Conservation (phyloP, 805 yeast species). For the Saccharomyces jurei region DNA sequence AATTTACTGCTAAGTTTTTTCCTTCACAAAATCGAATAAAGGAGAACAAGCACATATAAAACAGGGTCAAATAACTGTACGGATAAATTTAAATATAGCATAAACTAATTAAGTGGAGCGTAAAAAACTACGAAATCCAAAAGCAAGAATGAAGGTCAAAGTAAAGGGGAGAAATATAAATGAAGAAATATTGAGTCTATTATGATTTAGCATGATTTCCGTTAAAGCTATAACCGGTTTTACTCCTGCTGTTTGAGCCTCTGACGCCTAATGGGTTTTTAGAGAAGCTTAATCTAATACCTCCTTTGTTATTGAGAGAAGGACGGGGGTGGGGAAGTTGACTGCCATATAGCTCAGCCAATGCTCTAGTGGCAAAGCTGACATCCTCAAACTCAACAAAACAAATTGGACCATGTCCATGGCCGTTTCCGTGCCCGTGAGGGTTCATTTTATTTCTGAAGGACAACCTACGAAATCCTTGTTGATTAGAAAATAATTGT, state of each 20-base stretch:
- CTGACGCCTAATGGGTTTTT: constrained; percentile 96
- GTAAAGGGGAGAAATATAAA: background rate
- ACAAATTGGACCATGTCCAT: constrained; percentile 88
- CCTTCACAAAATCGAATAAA: background rate
- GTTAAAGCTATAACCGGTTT: constrained; percentile 11
- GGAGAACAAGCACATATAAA: background rate
- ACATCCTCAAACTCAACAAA: constrained; percentile 96
- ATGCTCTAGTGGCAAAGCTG: constrained; percentile 78
- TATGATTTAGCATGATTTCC: background rate
- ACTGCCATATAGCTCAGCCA: constrained; percentile 85
- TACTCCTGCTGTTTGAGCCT: constrained; percentile 45
- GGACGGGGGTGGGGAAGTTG: constrained; percentile 72
- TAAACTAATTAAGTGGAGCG: background rate
- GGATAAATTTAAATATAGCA: background rate
- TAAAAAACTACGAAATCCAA: background rate
- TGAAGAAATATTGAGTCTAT: background rate
- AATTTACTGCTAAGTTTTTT: background rate
- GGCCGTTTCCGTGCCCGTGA: constrained; percentile 34
- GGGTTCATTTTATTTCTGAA: constrained; percentile 61
- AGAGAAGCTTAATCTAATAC: constrained; percentile 82
- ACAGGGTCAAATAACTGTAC: background rate
- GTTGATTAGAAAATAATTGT: constrained; percentile 72
- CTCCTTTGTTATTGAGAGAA: constrained; percentile 55
- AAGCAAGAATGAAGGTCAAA: background rate
- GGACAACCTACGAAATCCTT: constrained; percentile 83